Conservation (phyloP, 108 stramenopile genomes). For the Cyclotella atomus region DNA sequence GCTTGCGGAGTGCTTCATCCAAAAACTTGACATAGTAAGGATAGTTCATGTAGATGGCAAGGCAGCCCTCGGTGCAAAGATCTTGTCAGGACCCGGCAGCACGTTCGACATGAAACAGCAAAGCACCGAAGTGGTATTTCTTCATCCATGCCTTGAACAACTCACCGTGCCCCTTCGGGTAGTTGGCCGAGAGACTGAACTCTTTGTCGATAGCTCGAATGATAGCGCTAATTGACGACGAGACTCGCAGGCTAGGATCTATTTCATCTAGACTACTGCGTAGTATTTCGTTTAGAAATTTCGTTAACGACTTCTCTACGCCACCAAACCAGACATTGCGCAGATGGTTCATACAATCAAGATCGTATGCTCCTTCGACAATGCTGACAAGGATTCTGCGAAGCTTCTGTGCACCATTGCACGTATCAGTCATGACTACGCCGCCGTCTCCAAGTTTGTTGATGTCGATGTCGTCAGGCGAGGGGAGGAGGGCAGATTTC, state of each 20-base stretch:
- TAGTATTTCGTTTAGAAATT: not conserved
- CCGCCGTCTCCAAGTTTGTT: slow-evolving; percentile 4
- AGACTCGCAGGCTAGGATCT: not conserved
- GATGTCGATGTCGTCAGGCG: too few species aligned
- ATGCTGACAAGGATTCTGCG: not conserved
- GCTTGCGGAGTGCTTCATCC: not conserved
- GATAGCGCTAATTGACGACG: not conserved
- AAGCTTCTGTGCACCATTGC: slow-evolving; percentile 12
- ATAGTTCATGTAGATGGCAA: not conserved
- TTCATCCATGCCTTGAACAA: slow-evolving; percentile 5
- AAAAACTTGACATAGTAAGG: not conserved
- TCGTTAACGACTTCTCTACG: not conserved
- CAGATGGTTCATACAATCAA: not conserved
- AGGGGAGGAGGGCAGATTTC: too few species aligned
- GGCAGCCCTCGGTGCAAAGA: not conserved
- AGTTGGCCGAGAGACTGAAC: slow-evolving; percentile 15
- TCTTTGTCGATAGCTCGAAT: slow-evolving; percentile 15
- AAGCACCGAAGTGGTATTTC: slow-evolving; percentile 7
- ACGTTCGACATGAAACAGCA: slow-evolving; percentile 2
- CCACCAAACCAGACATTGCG: not conserved
- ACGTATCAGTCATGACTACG: slow-evolving; percentile 10
- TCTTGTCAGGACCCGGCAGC: not conserved
- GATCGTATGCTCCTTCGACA: not conserved
- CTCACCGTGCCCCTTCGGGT: slow-evolving; percentile 18
- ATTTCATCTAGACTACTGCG: not conserved